These are phyloP conservation scores for Cryptosporidium parvum DNA, from an alignment of 169 alveolate species.

Conservation along the genomic window DNA sequence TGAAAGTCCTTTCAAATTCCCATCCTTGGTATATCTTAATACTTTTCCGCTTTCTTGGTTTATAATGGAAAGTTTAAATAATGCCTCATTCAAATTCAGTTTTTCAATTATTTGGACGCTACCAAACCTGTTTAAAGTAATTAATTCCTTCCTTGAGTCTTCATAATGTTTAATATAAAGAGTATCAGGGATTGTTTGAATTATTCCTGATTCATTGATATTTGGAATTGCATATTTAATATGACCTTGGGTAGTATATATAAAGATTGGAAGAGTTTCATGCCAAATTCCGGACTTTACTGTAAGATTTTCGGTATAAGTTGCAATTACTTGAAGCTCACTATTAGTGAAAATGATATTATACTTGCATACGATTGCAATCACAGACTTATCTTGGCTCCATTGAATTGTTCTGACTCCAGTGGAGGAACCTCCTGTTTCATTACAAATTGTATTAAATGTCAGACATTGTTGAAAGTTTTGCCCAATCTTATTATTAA, in stretches of 20 bases:
- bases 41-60: constrained; percentile 80
- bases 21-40: constrained; percentile 73
- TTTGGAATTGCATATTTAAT: constrained; percentile 70
- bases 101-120: constrained; percentile 76
- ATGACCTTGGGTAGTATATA: constrained; percentile 69
- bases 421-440: constrained; percentile 42
- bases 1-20: constrained; percentile 80
- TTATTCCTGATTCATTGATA: constrained; percentile 47
- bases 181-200: constrained; percentile 54
- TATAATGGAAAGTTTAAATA: constrained; percentile 80
- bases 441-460: constrained; percentile 70
- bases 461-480: constrained; percentile 77
- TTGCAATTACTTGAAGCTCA: constrained; percentile 77
- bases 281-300: constrained; percentile 73
- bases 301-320: constrained; percentile 65
- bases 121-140: constrained; percentile 78
- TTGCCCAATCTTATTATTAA: constrained; percentile 81
- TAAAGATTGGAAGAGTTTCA: constrained; percentile 58
- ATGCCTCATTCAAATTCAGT: constrained; percentile 81
- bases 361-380: constrained; percentile 79
- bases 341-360: constrained; percentile 79
- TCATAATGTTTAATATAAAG: constrained; percentile 65
- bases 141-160: constrained; percentile 61
- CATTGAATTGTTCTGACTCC: constrained; percentile 75
- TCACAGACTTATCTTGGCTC: constrained; percentile 82